Evolutionary conservation across 352 stramenopile genomes (phyloP).

Genomic region (Pythium sukuiense): DNA sequence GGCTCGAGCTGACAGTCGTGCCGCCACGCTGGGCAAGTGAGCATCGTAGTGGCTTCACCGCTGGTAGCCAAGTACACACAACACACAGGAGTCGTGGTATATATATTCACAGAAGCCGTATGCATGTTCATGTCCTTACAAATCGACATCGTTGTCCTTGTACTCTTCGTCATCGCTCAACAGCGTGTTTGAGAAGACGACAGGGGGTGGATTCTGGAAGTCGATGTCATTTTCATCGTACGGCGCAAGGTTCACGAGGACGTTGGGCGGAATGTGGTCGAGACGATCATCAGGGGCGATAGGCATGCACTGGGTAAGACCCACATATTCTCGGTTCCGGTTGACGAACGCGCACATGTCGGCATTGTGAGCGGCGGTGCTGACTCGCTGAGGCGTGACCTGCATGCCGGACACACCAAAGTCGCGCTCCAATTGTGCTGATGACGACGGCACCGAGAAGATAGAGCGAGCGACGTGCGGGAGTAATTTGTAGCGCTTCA

Average conservation of each 20-base stretch:
- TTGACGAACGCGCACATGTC: background rate
- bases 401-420: background rate
- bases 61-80: too few relatives aligned
- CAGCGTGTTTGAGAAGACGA: background rate
- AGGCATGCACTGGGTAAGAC: background rate
- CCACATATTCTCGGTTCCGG: background rate
- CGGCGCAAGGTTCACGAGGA: background rate
- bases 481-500: background rate
- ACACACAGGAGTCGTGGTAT: too few relatives aligned
- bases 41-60: too few relatives aligned
- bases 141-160: too few relatives aligned
- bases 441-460: background rate
- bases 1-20: too few relatives aligned
- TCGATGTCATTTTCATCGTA: background rate
- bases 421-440: background rate
- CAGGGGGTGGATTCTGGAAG: background rate
- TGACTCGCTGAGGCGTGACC: background rate
- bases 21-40: too few relatives aligned
- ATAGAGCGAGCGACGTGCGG: background rate
- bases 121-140: too few relatives aligned
- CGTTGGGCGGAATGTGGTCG: background rate
- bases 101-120: too few relatives aligned
- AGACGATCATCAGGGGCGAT: background rate
- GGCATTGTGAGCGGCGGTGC: background rate
- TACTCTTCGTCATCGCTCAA: too few relatives aligned